Evolutionary conservation across 208 protist species (phyloP).

Genomic region (Naegleria fowleri): DNA sequence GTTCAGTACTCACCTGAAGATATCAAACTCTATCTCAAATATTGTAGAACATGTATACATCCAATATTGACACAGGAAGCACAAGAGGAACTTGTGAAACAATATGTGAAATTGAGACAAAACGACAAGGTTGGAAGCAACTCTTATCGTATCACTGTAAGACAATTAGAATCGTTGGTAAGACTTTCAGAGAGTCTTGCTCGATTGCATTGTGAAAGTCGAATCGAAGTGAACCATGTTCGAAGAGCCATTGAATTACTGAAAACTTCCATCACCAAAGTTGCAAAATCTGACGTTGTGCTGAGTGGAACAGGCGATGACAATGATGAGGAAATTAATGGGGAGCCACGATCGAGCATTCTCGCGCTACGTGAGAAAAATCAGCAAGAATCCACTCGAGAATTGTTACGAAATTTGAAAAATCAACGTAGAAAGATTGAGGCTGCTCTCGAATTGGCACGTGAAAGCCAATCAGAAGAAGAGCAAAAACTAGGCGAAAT

Average conservation of each 20-base stretch:
- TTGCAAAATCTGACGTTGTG: slow-evolving; percentile 34
- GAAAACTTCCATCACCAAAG: slow-evolving; percentile 58
- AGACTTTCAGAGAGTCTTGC: slow-evolving; percentile 95
- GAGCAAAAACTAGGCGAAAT: background rate
- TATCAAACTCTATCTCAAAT: slow-evolving; percentile 83
- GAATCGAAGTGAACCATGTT: slow-evolving; percentile 66
- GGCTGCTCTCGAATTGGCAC: background rate
- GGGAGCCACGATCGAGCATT: background rate
- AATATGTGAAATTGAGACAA: slow-evolving; percentile 85
- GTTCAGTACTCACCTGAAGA: slow-evolving; percentile 66
- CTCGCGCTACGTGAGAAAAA: background rate
- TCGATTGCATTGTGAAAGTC: slow-evolving; percentile 82
- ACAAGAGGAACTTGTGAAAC: slow-evolving; percentile 66
- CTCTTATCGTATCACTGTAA: slow-evolving; percentile 95
- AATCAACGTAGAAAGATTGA: background rate
- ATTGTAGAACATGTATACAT: slow-evolving; percentile 69
- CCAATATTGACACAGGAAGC: slow-evolving; percentile 75
- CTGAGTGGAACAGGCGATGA: background rate
- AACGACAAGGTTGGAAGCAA: slow-evolving; percentile 65
- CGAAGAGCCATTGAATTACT: slow-evolving; percentile 70
- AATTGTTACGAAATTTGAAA: background rate
- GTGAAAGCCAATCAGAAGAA: background rate
- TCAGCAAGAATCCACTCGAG: background rate
- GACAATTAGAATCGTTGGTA: slow-evolving; percentile 99
- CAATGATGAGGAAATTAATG: background rate